phyloP scores from a whole-genome alignment of 805 yeast species.

The Myxozyma melibiosi region DNA sequence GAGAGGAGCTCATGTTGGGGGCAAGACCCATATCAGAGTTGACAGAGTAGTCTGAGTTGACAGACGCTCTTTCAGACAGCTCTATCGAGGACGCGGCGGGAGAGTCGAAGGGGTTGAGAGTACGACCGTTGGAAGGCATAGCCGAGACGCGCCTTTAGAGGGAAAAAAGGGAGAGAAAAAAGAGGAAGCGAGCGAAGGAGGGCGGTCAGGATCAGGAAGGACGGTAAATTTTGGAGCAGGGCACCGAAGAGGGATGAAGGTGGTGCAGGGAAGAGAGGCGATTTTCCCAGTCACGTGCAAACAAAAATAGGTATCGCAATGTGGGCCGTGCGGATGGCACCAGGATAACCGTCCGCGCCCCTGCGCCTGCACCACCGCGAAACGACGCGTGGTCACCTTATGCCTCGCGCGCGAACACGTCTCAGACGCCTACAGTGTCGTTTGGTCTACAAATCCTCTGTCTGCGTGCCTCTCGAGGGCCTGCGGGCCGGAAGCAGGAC shows the following conservation, averaged over 20 bases:
- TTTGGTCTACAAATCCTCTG: too few species aligned
- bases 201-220: neutral
- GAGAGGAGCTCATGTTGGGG: conserved; percentile 8
- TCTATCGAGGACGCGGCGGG: conserved; percentile 24
- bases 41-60: conserved; percentile 26
- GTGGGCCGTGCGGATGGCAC: too few species aligned
- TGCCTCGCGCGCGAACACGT: too few species aligned
- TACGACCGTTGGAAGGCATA: conserved; percentile 13
- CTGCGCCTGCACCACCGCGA: too few species aligned
- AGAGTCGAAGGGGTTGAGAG: conserved; percentile 29
- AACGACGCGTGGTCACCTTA: too few species aligned
- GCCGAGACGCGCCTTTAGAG: neutral
- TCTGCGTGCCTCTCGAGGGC: too few species aligned
- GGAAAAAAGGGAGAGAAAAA: neutral
- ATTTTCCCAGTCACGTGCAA: neutral
- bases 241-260: neutral
- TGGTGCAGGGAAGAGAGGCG: neutral
- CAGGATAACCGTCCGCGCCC: too few species aligned
- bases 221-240: neutral
- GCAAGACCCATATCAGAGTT: conserved; percentile 24
- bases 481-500: too few species aligned
- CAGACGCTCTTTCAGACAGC: conserved; percentile 20
- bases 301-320: neutral
- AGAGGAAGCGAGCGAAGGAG: neutral
- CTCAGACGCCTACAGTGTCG: too few species aligned